Base-by-base conservation (phyloP, 768 basidiomycete genomes). In the Phanerochaete sordida region DNA sequence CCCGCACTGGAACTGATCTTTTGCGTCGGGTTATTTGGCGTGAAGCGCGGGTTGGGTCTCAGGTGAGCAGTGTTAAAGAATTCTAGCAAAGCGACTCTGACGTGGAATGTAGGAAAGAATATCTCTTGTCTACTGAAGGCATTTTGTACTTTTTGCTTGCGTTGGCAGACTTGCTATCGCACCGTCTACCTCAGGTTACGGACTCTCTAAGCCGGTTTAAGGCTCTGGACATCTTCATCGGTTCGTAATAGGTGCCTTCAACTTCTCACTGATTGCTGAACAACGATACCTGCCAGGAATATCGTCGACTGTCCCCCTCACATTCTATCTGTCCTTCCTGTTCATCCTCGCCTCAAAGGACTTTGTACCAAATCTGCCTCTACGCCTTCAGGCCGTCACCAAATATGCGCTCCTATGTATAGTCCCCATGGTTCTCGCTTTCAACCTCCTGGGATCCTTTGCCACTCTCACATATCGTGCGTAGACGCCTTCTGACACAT, bases 361-460 rank as follows among this genome's bases (percentile, higher is more conserved):
- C 62, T 78, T 89, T 62, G 69, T 86, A 46, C 75, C 79, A 49
- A 68, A 69, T 37, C 76, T 90, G 37, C 87, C 90, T 16, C 65
- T 65, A 35, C 79, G 78, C 13, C 73, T 84, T 56, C 80, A 76
- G 48, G 71, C 68, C 19, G 68, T 83, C 56, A 71, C 79, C 1
- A 79, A 75, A 64, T 71, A 78, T 47, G 68, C 78, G 11, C 73
- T 89, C 11, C 63, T 84, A 31, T 53, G 81, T 30, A 79, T 84
- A 60, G 80, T 91, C 53, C 85, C 87, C 12, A 68, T 78, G 30
- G 78, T 86, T 51, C 60, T 86, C 58, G 71, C 75, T 11, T 69
- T 81, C 63, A 87, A 86, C 67, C 84, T 84, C 61, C 68, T 87
- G 15, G 82, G 83, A 11, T 88, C 90, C 2, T 87, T 92, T 65